Conservation (phyloP, 768 basidiomycete genomes). For the Collybia sordida region DNA sequence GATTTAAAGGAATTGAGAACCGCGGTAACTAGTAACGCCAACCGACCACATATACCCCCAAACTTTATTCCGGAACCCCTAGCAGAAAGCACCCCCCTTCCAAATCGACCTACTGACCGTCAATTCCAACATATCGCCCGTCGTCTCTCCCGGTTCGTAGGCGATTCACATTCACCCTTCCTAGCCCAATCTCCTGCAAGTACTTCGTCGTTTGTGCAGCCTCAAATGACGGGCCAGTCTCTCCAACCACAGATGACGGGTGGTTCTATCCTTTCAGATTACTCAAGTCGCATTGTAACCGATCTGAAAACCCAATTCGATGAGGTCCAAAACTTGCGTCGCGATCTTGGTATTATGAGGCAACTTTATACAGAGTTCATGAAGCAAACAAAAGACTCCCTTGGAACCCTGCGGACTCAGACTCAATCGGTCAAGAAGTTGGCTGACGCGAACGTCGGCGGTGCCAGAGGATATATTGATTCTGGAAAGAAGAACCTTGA, state of each 20-base stretch:
- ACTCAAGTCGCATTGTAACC: constrained; percentile 68
- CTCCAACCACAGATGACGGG: constrained; percentile 75
- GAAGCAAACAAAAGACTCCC: constrained; percentile 85
- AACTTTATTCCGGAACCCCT: constrained; percentile 55
- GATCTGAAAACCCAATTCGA: constrained; percentile 93
- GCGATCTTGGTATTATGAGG: constrained; percentile 91
- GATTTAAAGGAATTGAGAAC: constrained; percentile 89
- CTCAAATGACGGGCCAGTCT: constrained; percentile 68
- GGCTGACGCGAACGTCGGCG: constrained; percentile 78
- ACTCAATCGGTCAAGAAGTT: constrained; percentile 88
- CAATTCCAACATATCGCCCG: constrained; percentile 75
- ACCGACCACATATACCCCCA: constrained; percentile 50
- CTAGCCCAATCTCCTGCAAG: constrained; percentile 21
- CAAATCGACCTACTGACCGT: constrained; percentile 69
- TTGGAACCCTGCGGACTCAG: constrained; percentile 76
- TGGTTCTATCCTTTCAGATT: constrained; percentile 70
- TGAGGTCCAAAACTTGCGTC: constrained; percentile 90
- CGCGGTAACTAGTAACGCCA: constrained; percentile 48
- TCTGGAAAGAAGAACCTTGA: constrained; percentile 94
- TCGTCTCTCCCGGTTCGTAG: constrained; percentile 70
- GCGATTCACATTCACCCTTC: constrained; percentile 33
- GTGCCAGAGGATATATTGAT: constrained; percentile 85
- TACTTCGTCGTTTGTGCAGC: constrained; percentile 35
- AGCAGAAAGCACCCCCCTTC: constrained; percentile 63
- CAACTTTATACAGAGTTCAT: constrained; percentile 95